A percentile compares a stretch with the other conserved stretches of the same genome.
phyloP scores from a whole-genome alignment of 495 filamentous ascomycete genomes.

The Tuber brumale region DNA sequence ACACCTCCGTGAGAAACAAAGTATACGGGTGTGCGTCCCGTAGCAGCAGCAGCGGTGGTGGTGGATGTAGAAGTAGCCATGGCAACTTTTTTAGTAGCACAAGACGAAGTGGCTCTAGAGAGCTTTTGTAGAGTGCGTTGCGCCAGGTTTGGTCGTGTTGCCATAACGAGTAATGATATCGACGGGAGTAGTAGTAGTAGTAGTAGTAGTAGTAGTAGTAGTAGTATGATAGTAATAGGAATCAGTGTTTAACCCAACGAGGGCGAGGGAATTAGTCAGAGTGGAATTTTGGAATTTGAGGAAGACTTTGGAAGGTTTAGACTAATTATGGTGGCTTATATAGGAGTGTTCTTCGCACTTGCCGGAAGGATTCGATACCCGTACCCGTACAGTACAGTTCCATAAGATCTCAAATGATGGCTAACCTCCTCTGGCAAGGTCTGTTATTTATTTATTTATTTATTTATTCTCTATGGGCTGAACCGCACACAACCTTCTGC shows the following conservation, averaged over 20 bases:
- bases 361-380: not conserved
- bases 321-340: not conserved
- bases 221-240: too few species aligned
- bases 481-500: too few species aligned
- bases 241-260: not conserved
- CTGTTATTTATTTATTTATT: too few species aligned
- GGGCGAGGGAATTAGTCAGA: not conserved
- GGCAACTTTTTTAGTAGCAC: slow-evolving; percentile 6
- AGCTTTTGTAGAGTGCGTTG: not conserved
- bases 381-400: too few species aligned
- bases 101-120: not conserved
- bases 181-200: not conserved
- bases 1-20: slow-evolving; percentile 75
- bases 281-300: not conserved
- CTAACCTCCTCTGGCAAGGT: too few species aligned
- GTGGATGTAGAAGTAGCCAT: not conserved
- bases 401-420: too few species aligned
- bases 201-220: too few species aligned
- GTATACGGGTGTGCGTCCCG: slow-evolving; percentile 58
- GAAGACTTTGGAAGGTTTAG: not conserved
- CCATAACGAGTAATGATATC: not conserved
- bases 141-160: not conserved
- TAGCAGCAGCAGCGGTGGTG: not conserved
- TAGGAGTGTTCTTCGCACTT: not conserved
- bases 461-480: too few species aligned